Base-by-base conservation (phyloP, 148 eudicot genomes). In the Rhododendron vialii region DNA sequence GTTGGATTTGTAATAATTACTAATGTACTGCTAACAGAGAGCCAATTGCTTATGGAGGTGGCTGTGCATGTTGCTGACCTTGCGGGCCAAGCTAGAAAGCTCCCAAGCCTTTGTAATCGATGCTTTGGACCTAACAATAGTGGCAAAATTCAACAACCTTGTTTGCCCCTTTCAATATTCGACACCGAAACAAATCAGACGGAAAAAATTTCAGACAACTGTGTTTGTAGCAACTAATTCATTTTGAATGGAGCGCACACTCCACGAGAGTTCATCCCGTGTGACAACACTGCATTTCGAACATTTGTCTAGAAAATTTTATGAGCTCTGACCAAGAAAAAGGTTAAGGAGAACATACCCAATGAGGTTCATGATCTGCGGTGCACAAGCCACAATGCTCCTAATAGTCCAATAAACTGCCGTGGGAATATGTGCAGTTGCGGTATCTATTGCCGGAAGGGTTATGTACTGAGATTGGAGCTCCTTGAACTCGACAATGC, bases 321-420 rank as follows among this genome's bases (percentile, higher is more conserved):
- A 18, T 57, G 63, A 59, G 30, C 28, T 65, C 2, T n/a, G 33
- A n/a, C 8, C 3, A 2, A n/a, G 30, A 15, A 38, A 57, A 57
- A 5, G 63, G 22, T 57, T 30, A 28, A 69, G 36, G 20, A 30
- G 36, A 69, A 69, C 75, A 69, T 94, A 97, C 99, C 98, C 98
- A 7, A 94, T 89, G 45, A 94, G 94, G 87, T 93, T 90, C 35
- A 89, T 85, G 47, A 94, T 90, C 74, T 95, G 98, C 5, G 94
- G 82, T 9, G 94, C 93, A 81, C 95, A 92, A 50, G 94, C 95
- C 50, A 98, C 97, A 80, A 95, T 87, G 85, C 98, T 95, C 74
- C 98, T 82, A 30, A 98, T 95, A 81, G 96, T 92, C 99, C 99
- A 98, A 83, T 98, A 98, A 59, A 96, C 95, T 65, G 98, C 99